Evolutionary conservation across 257 asterid species (phyloP).

Genomic region (Jasminum sambac): DNA sequence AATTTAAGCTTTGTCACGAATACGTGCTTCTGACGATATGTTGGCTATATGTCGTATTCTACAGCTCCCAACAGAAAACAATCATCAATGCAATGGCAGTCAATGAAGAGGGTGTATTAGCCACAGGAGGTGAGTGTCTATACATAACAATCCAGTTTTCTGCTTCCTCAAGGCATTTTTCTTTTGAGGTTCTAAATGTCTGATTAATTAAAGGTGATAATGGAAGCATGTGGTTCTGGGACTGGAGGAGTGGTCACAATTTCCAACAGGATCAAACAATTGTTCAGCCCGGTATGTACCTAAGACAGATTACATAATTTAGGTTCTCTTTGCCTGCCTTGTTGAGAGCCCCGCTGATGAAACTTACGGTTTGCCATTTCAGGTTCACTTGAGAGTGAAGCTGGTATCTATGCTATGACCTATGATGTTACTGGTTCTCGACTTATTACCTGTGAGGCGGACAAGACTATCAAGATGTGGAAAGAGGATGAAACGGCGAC

Average conservation of each 20-base stretch:
- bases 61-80: conserved; percentile 96
- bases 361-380: neutral
- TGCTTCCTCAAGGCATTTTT: neutral
- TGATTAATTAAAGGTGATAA: conserved; percentile 66
- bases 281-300: conserved; percentile 83
- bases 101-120: conserved; percentile 82
- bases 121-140: conserved; percentile 76
- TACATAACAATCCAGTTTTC: neutral
- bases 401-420: conserved; percentile 76
- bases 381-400: conserved; percentile 98
- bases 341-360: neutral
- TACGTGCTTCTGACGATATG: neutral
- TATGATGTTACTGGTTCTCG: conserved; percentile 77
- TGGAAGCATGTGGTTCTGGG: conserved; percentile 99
- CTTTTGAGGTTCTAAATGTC: neutral
- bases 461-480: conserved; percentile 98
- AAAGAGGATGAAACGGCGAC: conserved; percentile 86
- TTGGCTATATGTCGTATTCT: conserved; percentile 15
- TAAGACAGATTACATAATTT: neutral
- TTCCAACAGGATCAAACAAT: conserved; percentile 95
- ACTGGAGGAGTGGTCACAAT: conserved; percentile 97
- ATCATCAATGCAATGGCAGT: conserved; percentile 89
- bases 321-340: neutral
- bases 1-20: neutral
- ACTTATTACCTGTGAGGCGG: conserved; percentile 92